These are phyloP conservation scores for Neurospora sp. DNA, from an alignment of 495 filamentous ascomycete species.

Conservation along the genomic window DNA sequence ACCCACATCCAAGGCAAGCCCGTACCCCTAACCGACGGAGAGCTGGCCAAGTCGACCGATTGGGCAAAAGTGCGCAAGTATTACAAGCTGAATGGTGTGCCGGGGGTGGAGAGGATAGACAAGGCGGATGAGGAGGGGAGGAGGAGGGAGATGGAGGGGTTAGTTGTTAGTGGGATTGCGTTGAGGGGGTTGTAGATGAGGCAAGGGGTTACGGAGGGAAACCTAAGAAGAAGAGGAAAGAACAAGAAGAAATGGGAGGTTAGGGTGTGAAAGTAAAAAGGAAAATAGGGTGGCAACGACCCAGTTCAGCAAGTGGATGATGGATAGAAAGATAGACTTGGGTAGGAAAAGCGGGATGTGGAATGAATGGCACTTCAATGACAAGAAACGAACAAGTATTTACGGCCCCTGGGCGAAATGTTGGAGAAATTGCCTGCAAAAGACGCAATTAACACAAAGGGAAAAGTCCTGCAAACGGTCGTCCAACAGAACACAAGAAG, in stretches of 20 bases:
- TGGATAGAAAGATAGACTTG: not conserved
- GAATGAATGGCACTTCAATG: not conserved
- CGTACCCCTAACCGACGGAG: conserved; percentile 53
- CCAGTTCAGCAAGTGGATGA: not conserved
- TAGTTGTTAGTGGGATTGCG: conserved; percentile 63
- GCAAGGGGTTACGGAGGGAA: not conserved
- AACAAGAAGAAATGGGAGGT: not conserved
- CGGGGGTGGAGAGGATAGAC: conserved; percentile 26
- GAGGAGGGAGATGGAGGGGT: conserved; percentile 46
- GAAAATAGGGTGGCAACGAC: not conserved
- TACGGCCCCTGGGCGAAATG: too few relatives aligned
- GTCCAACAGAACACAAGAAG: too few relatives aligned
- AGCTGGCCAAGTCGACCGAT: conserved; percentile 49
- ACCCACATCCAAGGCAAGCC: conserved; percentile 51
- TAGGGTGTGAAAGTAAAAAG: not conserved
- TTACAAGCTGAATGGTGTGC: conserved; percentile 61
- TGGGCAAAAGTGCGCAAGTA: conserved; percentile 63
- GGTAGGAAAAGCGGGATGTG: not conserved
- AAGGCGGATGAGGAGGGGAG: conserved; percentile 19
- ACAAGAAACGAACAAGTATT: too few relatives aligned
- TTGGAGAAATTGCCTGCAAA: too few relatives aligned
- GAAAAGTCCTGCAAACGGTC: too few relatives aligned
- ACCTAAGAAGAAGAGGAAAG: not conserved
- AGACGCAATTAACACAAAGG: too few relatives aligned
- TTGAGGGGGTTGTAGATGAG: conserved; percentile 46